Base-by-base conservation (phyloP, 805 yeast species). In the Metschnikowia santaceciliae region DNA sequence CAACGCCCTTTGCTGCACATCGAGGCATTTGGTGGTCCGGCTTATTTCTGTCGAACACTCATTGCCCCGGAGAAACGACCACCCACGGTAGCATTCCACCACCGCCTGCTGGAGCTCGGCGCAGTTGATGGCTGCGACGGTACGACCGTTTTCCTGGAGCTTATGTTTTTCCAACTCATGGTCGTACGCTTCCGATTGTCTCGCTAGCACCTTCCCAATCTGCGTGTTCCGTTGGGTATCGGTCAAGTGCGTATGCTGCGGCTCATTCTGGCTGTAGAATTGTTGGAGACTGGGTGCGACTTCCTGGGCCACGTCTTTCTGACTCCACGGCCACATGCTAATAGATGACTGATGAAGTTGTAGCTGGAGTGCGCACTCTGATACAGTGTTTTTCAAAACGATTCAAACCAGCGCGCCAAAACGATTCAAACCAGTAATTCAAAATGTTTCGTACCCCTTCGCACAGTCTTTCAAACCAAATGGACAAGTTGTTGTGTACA, bases 21-120 rank as follows among this genome's bases (percentile, higher is more conserved):
- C 71, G 15, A 65, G 51, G 57, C 78, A 74, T 13, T 47, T 34
- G 15, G 68, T 54, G 26, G 63, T 58, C 6, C 57, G 51, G n/a
- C 55, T 48, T 30, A 70, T 66, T 51, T 70, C 69, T 17, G 60
- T 57, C 4, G 62, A 56, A 51, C 78, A 74, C 46, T 63, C 69
- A 43, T 53, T 61, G 6, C 67, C 60, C 14, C 54, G 52, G 0
- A 67, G 55, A 37, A 65, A 59, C 49, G 59, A 61, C 69, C 71
- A 67, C 8, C 65, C 65, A 40, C 64, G 62, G 54, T 68, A 68
- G 51, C 77, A 73, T 22, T 66, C 70, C 26, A 68, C 49, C 32
- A 71, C 75, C 30, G 66, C 61, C 30, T 67, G 60, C 48, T 71
- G 74, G 10, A 74, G 52, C 54, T 74, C 78, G 3, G 76, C 67